Percentiles rank a stretch among this genome's conserved stretches.
Evolutionary conservation across 176 grass and related monocot genomes (phyloP).

Genomic region (Oryza meridionalis): DNA sequence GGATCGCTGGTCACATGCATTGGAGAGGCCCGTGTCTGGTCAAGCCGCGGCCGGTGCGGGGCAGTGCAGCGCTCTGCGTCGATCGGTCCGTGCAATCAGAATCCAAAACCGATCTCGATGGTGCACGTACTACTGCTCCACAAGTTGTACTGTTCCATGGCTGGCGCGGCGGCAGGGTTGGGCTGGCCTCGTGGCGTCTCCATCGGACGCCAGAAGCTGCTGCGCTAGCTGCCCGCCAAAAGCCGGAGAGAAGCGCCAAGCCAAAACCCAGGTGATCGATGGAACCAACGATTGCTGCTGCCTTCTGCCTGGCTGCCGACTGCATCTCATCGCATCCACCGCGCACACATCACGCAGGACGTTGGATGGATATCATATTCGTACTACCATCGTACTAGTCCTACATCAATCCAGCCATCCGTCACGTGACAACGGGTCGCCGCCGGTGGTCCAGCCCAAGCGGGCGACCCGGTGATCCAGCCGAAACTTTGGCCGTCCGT

Average conservation of each 20-base stretch:
- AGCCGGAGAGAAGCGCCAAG: neutral
- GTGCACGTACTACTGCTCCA: neutral
- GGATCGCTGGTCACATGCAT: neutral
- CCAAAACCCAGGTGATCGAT: slow-evolving; percentile 4
- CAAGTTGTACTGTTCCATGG: neutral
- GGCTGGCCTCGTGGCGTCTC: neutral
- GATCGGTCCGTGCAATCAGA: neutral
- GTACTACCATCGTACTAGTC: neutral
- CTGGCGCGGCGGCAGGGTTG: neutral
- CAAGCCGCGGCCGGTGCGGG: neutral
- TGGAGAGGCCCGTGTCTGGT: neutral
- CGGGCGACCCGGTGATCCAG: neutral
- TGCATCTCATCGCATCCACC: neutral
- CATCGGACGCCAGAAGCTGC: neutral
- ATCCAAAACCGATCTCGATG: neutral
- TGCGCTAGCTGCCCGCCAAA: neutral
- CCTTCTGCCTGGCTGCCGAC: neutral
- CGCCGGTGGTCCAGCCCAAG: neutral
- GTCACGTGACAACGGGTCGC: neutral
- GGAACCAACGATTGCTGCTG: neutral
- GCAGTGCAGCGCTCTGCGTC: neutral
- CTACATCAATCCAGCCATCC: neutral
- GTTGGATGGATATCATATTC: neutral
- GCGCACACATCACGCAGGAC: neutral
- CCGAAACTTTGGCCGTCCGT: neutral